Conservation (phyloP, 352 stramenopile species). For the Phytophthora melonis region DNA sequence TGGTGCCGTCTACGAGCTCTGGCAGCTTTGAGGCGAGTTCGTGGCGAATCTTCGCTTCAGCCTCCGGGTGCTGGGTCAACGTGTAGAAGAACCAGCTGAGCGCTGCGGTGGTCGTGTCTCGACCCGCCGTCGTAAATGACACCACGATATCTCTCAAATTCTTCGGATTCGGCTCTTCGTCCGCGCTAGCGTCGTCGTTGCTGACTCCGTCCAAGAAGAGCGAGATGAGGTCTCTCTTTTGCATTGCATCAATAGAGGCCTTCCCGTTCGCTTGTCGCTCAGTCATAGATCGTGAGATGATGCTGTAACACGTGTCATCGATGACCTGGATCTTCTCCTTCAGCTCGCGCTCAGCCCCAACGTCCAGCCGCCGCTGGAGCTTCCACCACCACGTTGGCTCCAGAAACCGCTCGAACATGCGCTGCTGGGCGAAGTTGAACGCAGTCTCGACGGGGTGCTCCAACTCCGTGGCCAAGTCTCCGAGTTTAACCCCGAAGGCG, state of each 20-base stretch:
- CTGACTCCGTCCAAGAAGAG: constrained; percentile 52
- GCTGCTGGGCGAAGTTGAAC: constrained; percentile 49
- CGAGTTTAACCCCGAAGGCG: constrained; percentile 47
- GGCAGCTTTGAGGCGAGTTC: constrained; percentile 44
- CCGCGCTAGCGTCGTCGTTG: constrained; percentile 15
- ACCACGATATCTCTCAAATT: constrained; percentile 75
- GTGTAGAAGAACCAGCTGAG: constrained; percentile 78
- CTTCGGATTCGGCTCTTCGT: constrained; percentile 37
- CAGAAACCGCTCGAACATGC: constrained; percentile 47
- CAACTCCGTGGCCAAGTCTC: constrained; percentile 7
- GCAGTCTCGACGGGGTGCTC: constrained; percentile 39
- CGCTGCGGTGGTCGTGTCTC: constrained; percentile 70
- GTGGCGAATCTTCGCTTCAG: constrained; percentile 44
- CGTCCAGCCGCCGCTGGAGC: constrained; percentile 43
- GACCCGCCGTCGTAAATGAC: constrained; percentile 78
- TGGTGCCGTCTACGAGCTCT: constrained; percentile 12
- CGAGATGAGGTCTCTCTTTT: constrained; percentile 48
- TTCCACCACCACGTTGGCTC: constrained; percentile 53
- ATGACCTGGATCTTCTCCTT: constrained; percentile 44
- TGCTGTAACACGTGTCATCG: constrained; percentile 40
- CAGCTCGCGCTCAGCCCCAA: constrained; percentile 44
- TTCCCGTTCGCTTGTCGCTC: constrained; percentile 2
- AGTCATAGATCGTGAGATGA: constrained; percentile 44
- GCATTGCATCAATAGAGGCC: neutral
- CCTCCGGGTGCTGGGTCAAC: constrained; percentile 55